These are phyloP conservation scores for Cylindrodendrum hubeiense DNA, from an alignment of 2,329 filamentous ascomycete genomes.

Conservation along the genomic window DNA sequence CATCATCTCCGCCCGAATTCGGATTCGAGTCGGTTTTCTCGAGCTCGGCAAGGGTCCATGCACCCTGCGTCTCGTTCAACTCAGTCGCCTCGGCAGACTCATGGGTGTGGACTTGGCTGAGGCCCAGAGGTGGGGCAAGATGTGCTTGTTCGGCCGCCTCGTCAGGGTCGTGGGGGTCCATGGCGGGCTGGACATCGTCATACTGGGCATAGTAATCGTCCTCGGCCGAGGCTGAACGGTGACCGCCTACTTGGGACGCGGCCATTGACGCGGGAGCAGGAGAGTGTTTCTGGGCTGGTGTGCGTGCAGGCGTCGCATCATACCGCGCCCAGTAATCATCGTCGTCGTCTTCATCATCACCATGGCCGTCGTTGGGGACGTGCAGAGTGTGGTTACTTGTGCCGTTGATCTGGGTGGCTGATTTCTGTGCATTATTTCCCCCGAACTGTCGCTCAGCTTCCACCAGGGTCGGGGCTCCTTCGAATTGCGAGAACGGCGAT, in stretches of 20 bases:
- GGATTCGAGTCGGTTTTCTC: conserved; percentile 53
- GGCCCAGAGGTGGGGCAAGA: conserved; percentile 50
- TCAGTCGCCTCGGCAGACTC: conserved; percentile 35
- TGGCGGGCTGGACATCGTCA: conserved; percentile 81
- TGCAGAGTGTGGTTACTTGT: conserved; percentile 27
- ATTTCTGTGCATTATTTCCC: conserved; percentile 47
- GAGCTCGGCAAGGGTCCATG: conserved; percentile 60
- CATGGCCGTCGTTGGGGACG: conserved; percentile 27
- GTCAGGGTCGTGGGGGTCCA: conserved; percentile 86
- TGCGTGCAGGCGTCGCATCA: conserved; percentile 76
- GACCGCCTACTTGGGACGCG: conserved; percentile 40
- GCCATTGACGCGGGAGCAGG: conserved; percentile 65
- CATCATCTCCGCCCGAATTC: conserved; percentile 43
- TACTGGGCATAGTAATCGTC: conserved; percentile 84
- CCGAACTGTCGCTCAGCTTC: conserved; percentile 72
- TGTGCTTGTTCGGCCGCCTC: conserved; percentile 62
- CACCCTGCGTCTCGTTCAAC: conserved; percentile 47
- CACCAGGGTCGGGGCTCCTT: conserved; percentile 62
- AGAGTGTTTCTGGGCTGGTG: conserved; percentile 72
- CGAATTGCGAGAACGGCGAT: conserved; percentile 67
- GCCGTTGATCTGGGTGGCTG: conserved; percentile 27
- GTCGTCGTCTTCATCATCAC: conserved; percentile 74
- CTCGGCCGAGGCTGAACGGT: conserved; percentile 61
- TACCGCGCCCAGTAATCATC: conserved; percentile 87
- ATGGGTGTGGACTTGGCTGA: conserved; percentile 30